Evolutionary conservation across 106 monocot genomes (phyloP).

Genomic region (Phalaenopsis equestris): DNA sequence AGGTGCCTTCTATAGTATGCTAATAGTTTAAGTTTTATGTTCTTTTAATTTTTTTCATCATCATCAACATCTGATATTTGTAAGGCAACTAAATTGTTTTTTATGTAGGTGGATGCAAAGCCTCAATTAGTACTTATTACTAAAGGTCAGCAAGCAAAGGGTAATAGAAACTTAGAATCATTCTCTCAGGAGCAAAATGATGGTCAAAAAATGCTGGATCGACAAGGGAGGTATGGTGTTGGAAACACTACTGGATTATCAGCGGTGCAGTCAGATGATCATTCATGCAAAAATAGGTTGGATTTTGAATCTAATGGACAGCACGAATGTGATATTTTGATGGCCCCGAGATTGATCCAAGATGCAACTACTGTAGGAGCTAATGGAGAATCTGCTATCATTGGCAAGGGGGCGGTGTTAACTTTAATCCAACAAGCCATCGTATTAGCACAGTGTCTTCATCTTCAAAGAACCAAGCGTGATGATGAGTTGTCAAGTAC

Average conservation of each 20-base stretch:
- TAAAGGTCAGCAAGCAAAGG: slow-evolving; percentile 23
- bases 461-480: slow-evolving; percentile 55
- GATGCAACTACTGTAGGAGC: slow-evolving; percentile 8
- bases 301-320: slow-evolving; percentile 12
- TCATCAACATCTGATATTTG: neutral
- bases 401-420: slow-evolving; percentile 17
- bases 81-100: neutral
- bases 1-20: slow-evolving; percentile 34
- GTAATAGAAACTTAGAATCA: slow-evolving; percentile 10
- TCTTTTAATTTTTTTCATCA: neutral
- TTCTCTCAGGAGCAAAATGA: slow-evolving; percentile 6
- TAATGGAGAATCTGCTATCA: slow-evolving; percentile 19
- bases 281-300: slow-evolving; percentile 14
- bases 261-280: slow-evolving; percentile 3
- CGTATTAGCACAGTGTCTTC: slow-evolving; percentile 74
- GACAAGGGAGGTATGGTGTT: neutral
- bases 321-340: slow-evolving; percentile 63
- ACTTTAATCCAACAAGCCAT: slow-evolving; percentile 71
- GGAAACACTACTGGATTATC: slow-evolving; percentile 13
- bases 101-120: slow-evolving; percentile 71
- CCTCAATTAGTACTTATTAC: slow-evolving; percentile 82
- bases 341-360: slow-evolving; percentile 63
- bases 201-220: neutral
- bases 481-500: slow-evolving; percentile 95
- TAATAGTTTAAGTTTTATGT: neutral